Evolutionary conservation across 202 grass and related monocot genomes (phyloP), one percentile per base, ranked within the genome.

Genomic region (Miscanthus sacchariflorus): DNA sequence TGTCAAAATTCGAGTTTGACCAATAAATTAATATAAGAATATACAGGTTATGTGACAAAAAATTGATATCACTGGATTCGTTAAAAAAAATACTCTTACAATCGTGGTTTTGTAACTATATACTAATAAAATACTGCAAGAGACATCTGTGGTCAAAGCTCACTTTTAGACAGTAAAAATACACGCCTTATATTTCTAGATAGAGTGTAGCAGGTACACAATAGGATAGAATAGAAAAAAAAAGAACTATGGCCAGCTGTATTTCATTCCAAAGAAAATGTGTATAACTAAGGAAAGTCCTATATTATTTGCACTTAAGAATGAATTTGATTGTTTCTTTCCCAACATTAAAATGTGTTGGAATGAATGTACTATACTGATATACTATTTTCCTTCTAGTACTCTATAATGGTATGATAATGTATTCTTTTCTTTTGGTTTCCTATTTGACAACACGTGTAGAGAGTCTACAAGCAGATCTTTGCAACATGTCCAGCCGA

Each of bases 401-500:
- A 56, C 78, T 52, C 33, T 88, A 76, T 54, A 72, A 46, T 46
- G 40, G 54, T 81, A 38, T 48, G 69, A 78, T 83, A 82, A 70
- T 83, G 65, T 83, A 36, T 84, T 81, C 61, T 59, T 83, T 88
- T 83, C 28, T n/a, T 77, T 80, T 61, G 48, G 14, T 74, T 87
- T 83, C 81, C 78, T 77, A 81, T 76, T 50, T 77, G 27, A 69
- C 44, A 74, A 63, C 80, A 81, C 9, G 27, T 84, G 49, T 83
- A 67, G 77, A 86, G 52, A 48, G 84, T 80, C 77, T 89, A 81
- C 79, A 91, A 67, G 89, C 49, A 78, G 77, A 70, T 78, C 80
- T 65, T 49, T 82, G 72, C 39, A 67, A 28, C 82, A 84, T 90
- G 66, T 82, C 85, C 85, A 90, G 24, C 84, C 23, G 46, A 27